Evolutionary conservation across 106 monocot species (phyloP), one percentile per base, ranked within the genome.

Genomic region (Vanilla planifolia): DNA sequence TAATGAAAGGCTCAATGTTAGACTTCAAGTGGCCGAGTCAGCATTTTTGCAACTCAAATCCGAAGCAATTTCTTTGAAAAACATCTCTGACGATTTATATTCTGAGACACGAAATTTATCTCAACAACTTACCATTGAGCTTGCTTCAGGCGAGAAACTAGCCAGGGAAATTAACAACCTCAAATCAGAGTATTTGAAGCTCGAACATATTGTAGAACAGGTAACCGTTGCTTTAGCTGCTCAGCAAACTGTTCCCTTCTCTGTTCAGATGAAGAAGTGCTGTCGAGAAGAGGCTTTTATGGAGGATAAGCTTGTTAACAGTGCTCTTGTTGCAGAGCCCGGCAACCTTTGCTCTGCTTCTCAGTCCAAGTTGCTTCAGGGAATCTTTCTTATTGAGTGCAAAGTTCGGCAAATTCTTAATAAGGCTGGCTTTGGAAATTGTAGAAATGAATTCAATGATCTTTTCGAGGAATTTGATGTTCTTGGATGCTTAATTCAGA

Each of bases 21-120:
- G 73, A 27, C 55, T 98, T 57, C 79, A 88, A 62, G 72, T 67
- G 17, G 84, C 71, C 24, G 85, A 92, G 71, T 75, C 82, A 37
- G 82, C 79, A 40, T 77, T 99, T 73, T 72, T 74, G 50, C 84
- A 87, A 45, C 66, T 91, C 24, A 92, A 81, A 70, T 60, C 69
- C 33, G 92, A 99, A 80, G 75, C 82, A 25, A 82, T 59, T 43
- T 88, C 91, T 35, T 73, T 88, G 29, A 79, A 92, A 46, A 71
- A 30, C 30, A 22, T 92, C 52, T 76, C 82, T 27, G 66, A 77
- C 56, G 80, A 80, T 57, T 60, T 92, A 55, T 74, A 77, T 56
- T 74, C 69, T 56, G 91, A 92, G 67, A 98, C 85, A 39, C 74
- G 85, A 55, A 73, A 36, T 30, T 56, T 92, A 27, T 66, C 74